These are phyloP conservation scores for Kodamaea anthophila DNA, from an alignment of 1,139 yeast genomes.

Conservation along the genomic window DNA sequence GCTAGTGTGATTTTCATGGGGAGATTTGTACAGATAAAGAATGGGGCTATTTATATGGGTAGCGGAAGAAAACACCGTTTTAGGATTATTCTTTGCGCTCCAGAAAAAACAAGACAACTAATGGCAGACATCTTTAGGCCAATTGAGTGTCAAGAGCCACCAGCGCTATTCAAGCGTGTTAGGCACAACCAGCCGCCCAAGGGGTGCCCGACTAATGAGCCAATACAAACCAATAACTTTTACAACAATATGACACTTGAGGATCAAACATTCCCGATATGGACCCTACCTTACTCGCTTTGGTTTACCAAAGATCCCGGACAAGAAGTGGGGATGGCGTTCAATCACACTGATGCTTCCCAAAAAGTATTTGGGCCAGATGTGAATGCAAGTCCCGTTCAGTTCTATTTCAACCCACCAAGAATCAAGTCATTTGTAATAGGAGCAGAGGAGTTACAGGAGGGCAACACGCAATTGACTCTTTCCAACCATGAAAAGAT, in stretches of 20 bases:
- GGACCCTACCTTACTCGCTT: slow-evolving; percentile 44
- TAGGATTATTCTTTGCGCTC: slow-evolving; percentile 1
- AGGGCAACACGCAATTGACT: slow-evolving; percentile 15
- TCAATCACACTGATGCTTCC: slow-evolving; percentile 37
- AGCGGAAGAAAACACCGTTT: no score
- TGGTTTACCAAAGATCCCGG: slow-evolving; percentile 39
- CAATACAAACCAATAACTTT: slow-evolving; percentile 43
- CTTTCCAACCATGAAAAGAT: slow-evolving; percentile 29
- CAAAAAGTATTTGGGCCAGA: slow-evolving; percentile 44
- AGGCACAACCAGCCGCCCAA: slow-evolving; percentile 26
- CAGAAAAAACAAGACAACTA: not conserved
- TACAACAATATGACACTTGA: slow-evolving; percentile 38
- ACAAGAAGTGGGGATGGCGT: slow-evolving; percentile 36
- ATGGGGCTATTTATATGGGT: no score
- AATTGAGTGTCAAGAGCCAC: slow-evolving; percentile 23
- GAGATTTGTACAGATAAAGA: no score
- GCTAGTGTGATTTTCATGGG: no score
- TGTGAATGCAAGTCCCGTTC: slow-evolving; percentile 30
- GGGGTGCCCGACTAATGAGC: slow-evolving; percentile 24
- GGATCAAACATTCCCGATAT: slow-evolving; percentile 41
- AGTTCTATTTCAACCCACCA: slow-evolving; percentile 44
- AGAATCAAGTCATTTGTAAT: slow-evolving; percentile 38
- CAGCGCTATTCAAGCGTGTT: slow-evolving; percentile 18
- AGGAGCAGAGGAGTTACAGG: slow-evolving; percentile 25
- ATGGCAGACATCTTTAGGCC: slow-evolving; percentile 15